Evolutionary conservation across 2,329 filamentous ascomycete species (phyloP).

Genomic region (Penicillium corylophilum): DNA sequence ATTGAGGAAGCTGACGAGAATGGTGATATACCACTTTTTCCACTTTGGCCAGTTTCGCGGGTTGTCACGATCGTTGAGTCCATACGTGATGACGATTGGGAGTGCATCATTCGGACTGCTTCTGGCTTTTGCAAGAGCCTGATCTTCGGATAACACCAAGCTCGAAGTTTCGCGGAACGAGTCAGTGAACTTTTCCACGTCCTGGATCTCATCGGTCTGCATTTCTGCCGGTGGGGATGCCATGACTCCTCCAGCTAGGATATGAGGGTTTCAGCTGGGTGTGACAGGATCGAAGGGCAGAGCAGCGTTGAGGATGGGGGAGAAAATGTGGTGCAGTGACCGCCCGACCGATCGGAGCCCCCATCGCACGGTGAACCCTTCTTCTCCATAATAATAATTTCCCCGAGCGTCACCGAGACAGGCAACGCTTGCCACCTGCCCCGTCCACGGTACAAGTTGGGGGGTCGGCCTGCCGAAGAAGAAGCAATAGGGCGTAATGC

Average conservation of each 20-base stretch:
- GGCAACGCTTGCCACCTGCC: background rate
- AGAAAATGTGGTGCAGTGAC: background rate
- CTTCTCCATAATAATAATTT: background rate
- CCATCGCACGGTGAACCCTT: background rate
- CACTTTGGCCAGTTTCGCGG: constrained; percentile 42
- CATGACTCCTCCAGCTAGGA: constrained; percentile 2
- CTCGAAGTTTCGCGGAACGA: constrained; percentile 11
- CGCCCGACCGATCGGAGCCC: background rate
- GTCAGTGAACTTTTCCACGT: constrained; percentile 17
- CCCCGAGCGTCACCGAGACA: background rate
- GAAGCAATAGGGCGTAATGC: constrained; percentile 6
- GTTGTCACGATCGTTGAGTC: constrained; percentile 31
- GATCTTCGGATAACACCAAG: constrained; percentile 22
- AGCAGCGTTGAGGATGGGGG: background rate
- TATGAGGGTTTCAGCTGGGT: background rate
- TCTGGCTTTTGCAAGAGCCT: constrained; percentile 26
- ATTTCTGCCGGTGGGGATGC: constrained; percentile 1
- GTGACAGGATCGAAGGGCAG: background rate
- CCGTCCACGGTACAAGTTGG: background rate
- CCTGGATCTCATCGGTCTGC: background rate
- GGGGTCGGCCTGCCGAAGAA: constrained; percentile 3
- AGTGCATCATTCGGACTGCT: constrained; percentile 23
- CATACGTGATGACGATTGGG: constrained; percentile 24
- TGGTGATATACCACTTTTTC: constrained; percentile 45
- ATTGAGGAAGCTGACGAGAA: constrained; percentile 39